Conservation (phyloP, 805 yeast genomes). For the Phaffomyces thermotolerans region DNA sequence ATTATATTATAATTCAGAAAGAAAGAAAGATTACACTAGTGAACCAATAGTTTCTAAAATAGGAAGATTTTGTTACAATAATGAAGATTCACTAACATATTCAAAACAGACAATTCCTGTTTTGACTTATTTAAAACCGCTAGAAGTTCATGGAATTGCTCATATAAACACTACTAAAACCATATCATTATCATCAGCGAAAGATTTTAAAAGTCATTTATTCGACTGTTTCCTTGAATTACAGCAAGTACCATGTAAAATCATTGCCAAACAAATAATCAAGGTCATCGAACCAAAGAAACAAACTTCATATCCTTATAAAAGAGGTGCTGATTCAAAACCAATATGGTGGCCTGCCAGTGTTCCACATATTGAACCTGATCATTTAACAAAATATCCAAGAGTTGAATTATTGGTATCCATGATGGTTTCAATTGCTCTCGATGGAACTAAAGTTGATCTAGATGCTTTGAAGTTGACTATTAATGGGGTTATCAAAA, state of each 20-base stretch:
- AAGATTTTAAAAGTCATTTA: not conserved
- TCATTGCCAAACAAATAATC: slow-evolving; percentile 63
- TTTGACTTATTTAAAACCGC: not conserved
- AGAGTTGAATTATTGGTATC: slow-evolving; percentile 42
- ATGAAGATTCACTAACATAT: no score
- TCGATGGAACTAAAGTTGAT: not conserved
- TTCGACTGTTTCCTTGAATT: slow-evolving; percentile 12
- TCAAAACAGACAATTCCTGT: no score
- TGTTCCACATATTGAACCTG: slow-evolving; percentile 64
- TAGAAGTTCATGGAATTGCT: not conserved
- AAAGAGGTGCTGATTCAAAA: slow-evolving; percentile 36
- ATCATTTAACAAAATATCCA: slow-evolving; percentile 56
- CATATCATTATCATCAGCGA: not conserved
- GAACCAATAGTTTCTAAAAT: not conserved
- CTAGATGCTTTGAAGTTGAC: slow-evolving; percentile 1
- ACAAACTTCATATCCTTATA: slow-evolving; percentile 58
- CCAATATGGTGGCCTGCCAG: slow-evolving; percentile 69
- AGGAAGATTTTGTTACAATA: no score
- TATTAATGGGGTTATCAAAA: not conserved
- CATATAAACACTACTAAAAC: not conserved
- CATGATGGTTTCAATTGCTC: slow-evolving; percentile 23
- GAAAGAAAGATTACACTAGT: not conserved
- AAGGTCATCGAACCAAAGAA: slow-evolving; percentile 57
- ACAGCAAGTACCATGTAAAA: slow-evolving; percentile 48
- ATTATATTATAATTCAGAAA: not conserved